A percentile compares a stretch with the other conserved stretches of the same genome.
phyloP scores from a whole-genome alignment of 1,284 basidiomycete genomes.

The Apiotrichum sp. region DNA sequence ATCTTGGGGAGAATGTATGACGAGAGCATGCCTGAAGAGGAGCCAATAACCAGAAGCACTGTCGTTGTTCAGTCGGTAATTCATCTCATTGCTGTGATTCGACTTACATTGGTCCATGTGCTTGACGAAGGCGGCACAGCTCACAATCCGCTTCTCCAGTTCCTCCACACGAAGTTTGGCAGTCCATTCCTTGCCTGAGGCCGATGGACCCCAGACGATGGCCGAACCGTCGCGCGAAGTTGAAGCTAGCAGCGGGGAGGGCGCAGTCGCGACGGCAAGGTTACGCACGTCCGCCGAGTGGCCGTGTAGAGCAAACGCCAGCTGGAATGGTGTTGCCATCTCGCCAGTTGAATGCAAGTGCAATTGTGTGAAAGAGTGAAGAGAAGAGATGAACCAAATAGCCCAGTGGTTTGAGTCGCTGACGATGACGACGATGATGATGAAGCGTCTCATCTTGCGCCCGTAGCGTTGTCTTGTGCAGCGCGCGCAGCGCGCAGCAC shows the following conservation, averaged over 20 bases:
- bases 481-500: too few species aligned
- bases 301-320: slow-evolving; percentile 65
- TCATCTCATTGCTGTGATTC: too few species aligned
- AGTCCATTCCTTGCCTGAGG: slow-evolving; percentile 56
- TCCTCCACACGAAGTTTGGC: slow-evolving; percentile 75
- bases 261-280: slow-evolving; percentile 23
- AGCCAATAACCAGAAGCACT: slow-evolving; percentile 80
- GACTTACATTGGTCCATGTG: slow-evolving; percentile 37
- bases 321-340: slow-evolving; percentile 54
- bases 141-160: slow-evolving; percentile 62
- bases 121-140: slow-evolving; percentile 38
- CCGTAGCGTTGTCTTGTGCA: too few species aligned
- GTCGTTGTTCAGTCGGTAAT: not conserved
- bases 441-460: too few species aligned
- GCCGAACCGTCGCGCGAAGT: slow-evolving; percentile 85
- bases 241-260: slow-evolving; percentile 58
- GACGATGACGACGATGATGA: too few species aligned
- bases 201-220: slow-evolving; percentile 68
- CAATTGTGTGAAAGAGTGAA: not conserved
- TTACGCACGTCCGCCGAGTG: slow-evolving; percentile 44
- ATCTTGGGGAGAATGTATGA: slow-evolving; percentile 53
- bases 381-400: too few species aligned
- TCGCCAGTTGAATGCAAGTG: slow-evolving; percentile 3
- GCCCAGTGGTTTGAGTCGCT: too few species aligned
- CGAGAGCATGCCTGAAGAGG: slow-evolving; percentile 77